Evolutionary conservation across 2,329 filamentous ascomycete species (phyloP).

Genomic region (Massarina eburnea): DNA sequence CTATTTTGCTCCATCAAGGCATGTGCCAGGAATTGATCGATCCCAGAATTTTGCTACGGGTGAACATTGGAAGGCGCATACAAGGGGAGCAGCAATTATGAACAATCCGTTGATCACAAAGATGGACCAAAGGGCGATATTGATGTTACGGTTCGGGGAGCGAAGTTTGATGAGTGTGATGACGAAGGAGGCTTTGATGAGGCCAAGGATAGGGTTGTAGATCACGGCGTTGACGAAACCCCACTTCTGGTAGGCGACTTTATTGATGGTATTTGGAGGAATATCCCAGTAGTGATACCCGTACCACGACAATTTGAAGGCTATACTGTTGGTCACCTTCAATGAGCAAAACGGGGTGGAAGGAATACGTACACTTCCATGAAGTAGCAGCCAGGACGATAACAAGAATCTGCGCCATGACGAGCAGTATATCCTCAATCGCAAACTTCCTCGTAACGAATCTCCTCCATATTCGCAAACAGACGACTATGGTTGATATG

Average conservation of each 20-base stretch:
- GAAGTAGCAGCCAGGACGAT: conserved; percentile 4
- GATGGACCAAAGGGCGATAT: conserved; percentile 14
- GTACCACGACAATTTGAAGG: conserved; percentile 9
- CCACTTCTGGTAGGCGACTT: conserved; percentile 9
- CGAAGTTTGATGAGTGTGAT: conserved; percentile 20
- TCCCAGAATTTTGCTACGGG: conserved; percentile 33
- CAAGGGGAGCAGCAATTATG: conserved; percentile 16
- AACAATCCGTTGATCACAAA: conserved; percentile 16
- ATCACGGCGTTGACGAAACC: conserved; percentile 17
- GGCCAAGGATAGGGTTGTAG: conserved; percentile 22
- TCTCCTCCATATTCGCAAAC: conserved; percentile 7
- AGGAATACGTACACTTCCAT: conserved; percentile 6
- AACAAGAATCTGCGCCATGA: conserved; percentile 7
- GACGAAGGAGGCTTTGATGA: conserved; percentile 21
- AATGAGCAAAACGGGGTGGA: neutral
- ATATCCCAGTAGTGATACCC: conserved; percentile 19
- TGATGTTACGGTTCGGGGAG: conserved; percentile 18
- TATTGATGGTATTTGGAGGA: conserved; percentile 13
- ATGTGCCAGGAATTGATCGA: conserved; percentile 15
- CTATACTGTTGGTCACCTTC: neutral
- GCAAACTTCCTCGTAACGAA: conserved; percentile 6
- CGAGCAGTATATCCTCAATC: conserved; percentile 9
- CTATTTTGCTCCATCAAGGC: conserved; percentile 13
- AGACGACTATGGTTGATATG: conserved; percentile 7
- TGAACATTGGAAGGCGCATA: conserved; percentile 29